phyloP scores from a whole-genome alignment of 176 grass and related monocot genomes.

The Oryza rufipogon region DNA sequence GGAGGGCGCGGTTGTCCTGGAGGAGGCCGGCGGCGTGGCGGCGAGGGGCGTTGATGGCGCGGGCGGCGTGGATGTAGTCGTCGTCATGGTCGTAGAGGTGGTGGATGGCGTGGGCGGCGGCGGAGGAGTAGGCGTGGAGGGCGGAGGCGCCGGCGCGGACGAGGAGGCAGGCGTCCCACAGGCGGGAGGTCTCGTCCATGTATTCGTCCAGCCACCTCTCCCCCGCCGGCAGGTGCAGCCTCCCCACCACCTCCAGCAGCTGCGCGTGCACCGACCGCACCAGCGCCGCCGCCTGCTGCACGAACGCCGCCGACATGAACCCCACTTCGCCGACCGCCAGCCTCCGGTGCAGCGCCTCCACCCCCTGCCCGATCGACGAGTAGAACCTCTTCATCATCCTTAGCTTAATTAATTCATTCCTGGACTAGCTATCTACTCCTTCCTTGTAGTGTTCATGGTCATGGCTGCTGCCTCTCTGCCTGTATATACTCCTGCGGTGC shows the following conservation, averaged over 20 bases:
- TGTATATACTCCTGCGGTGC: no score
- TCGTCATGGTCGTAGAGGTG: not conserved
- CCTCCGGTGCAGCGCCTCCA: conserved; percentile 50
- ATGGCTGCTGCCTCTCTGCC: no score
- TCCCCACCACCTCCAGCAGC: conserved; percentile 55
- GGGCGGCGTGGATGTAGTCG: conserved; percentile 17
- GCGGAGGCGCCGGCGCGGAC: conserved; percentile 52
- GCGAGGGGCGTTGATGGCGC: conserved; percentile 47
- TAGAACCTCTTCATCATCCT: conserved; percentile 55
- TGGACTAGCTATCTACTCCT: no score
- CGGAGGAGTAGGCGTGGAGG: conserved; percentile 61
- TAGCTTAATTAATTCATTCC: no score
- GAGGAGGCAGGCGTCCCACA: conserved; percentile 69
- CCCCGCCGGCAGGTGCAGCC: conserved; percentile 65
- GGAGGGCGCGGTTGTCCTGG: conserved; percentile 63
- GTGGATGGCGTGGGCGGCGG: conserved; percentile 37
- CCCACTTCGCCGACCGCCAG: conserved; percentile 24
- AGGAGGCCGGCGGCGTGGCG: conserved; percentile 53
- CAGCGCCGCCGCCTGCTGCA: conserved; percentile 46
- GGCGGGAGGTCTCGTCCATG: conserved; percentile 80
- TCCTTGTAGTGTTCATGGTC: no score
- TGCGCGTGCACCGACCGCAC: conserved; percentile 61
- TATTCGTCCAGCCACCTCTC: conserved; percentile 86
- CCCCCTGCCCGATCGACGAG: conserved; percentile 53
- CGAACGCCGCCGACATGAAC: conserved; percentile 56